These are phyloP conservation scores for Litsea cubeba DNA, from an alignment of 164 flowering plant species.

Conservation along the genomic window DNA sequence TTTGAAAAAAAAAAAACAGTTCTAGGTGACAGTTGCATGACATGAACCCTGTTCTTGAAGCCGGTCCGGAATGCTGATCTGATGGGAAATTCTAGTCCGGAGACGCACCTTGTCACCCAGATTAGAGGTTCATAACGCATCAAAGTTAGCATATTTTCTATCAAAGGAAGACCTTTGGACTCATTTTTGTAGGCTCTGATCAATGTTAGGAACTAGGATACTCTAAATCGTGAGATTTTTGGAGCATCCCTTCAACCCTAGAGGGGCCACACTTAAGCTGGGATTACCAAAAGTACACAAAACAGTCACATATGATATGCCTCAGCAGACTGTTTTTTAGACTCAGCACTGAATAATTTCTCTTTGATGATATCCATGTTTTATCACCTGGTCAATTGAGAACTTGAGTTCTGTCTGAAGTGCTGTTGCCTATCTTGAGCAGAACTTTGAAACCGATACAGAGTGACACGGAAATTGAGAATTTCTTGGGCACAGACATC, in stretches of 20 bases:
- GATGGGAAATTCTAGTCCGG: background rate
- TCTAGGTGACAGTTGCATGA: background rate
- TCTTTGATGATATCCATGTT: background rate
- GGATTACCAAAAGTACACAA: background rate
- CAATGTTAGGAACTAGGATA: background rate
- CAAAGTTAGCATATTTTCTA: background rate
- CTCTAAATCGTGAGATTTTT: background rate
- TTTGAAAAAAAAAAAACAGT: background rate
- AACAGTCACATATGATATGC: background rate
- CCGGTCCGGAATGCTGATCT: background rate
- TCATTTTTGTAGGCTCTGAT: background rate
- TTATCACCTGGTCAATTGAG: constrained; percentile 42
- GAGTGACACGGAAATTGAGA: constrained; percentile 72
- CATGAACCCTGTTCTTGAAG: background rate
- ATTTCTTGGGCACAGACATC: constrained; percentile 85
- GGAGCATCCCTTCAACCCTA: background rate
- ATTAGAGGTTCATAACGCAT: background rate
- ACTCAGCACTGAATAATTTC: background rate
- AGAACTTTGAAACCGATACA: constrained; percentile 54
- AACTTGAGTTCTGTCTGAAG: constrained; percentile 23
- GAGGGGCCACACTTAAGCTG: background rate
- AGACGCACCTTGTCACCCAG: background rate
- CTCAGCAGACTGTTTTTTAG: background rate
- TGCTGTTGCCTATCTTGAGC: constrained; percentile 33
- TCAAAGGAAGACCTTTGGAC: background rate